phyloP scores from a whole-genome alignment of 2,329 filamentous ascomycete species.

The Neonectria coccinea region DNA sequence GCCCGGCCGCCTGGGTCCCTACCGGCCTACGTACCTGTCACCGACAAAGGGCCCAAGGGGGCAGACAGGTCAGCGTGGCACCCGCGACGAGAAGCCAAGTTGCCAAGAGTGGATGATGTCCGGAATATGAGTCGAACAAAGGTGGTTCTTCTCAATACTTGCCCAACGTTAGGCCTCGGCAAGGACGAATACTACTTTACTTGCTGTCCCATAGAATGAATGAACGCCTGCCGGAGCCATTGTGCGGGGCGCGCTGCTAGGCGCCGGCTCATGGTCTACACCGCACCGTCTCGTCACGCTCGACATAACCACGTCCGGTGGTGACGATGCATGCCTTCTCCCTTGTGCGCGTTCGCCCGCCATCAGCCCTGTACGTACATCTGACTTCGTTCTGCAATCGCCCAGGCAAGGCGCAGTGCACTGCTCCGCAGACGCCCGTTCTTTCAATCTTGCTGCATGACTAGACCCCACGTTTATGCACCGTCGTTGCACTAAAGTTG shows the following conservation, averaged over 20 bases:
- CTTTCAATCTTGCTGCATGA: slow-evolving; percentile 20
- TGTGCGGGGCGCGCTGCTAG: background rate
- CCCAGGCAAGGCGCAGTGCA: slow-evolving; percentile 3
- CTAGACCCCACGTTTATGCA: slow-evolving; percentile 16
- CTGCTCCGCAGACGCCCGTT: slow-evolving; percentile 16
- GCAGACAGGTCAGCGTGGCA: slow-evolving; percentile 24
- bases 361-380: background rate
- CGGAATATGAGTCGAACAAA: slow-evolving; percentile 15
- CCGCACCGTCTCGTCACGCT: background rate
- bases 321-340: slow-evolving; percentile 1
- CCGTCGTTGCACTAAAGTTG: slow-evolving; percentile 17
- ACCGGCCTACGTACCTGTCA: slow-evolving; percentile 13
- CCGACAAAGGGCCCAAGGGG: slow-evolving; percentile 12
- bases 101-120: slow-evolving; percentile 1
- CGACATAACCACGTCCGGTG: background rate
- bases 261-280: background rate
- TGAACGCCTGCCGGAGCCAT: background rate
- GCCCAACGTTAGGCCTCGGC: background rate
- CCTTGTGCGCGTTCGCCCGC: background rate
- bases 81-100: slow-evolving; percentile 21
- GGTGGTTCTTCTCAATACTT: slow-evolving; percentile 1
- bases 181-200: background rate
- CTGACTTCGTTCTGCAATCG: background rate
- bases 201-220: background rate
- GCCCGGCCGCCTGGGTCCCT: slow-evolving; percentile 16